Evolutionary conservation across 495 filamentous ascomycete genomes (phyloP).

Genomic region (Trichoderma parareesei): DNA sequence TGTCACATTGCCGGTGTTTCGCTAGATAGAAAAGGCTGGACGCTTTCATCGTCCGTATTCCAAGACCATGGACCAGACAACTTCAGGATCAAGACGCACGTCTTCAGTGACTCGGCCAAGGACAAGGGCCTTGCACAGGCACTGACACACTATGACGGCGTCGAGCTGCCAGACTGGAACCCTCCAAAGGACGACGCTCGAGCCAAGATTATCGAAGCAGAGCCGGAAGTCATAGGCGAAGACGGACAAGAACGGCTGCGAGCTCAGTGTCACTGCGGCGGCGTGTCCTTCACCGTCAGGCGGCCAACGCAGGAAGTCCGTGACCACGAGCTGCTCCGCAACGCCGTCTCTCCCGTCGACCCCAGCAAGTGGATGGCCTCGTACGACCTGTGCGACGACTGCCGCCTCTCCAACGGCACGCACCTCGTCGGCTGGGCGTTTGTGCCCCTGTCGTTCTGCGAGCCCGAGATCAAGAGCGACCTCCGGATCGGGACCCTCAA

Average conservation of each 20-base stretch:
- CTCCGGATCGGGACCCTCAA: constrained; percentile 45
- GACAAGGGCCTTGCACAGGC: constrained; percentile 33
- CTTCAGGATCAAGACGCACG: constrained; percentile 33
- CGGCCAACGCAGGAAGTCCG: constrained; percentile 21
- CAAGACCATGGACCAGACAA: constrained; percentile 21
- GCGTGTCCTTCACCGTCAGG: constrained; percentile 36
- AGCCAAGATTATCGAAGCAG: constrained; percentile 8
- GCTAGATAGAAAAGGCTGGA: constrained; percentile 32
- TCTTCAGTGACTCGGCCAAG: constrained; percentile 25
- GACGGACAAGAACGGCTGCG: constrained; percentile 23
- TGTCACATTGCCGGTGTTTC: constrained; percentile 46
- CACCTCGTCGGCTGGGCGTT: constrained; percentile 58
- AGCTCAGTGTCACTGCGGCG: constrained; percentile 35
- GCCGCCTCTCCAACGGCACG: constrained; percentile 49
- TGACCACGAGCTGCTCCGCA: constrained; percentile 9
- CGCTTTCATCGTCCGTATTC: constrained; percentile 25
- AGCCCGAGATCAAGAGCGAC: constrained; percentile 28
- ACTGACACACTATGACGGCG: constrained; percentile 32
- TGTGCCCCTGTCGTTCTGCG: constrained; percentile 44
- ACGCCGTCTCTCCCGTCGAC: constrained; percentile 16
- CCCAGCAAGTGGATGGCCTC: constrained; percentile 47
- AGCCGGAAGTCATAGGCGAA: constrained; percentile 14
- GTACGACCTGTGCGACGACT: constrained; percentile 51
- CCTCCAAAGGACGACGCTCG: constrained; percentile 14
- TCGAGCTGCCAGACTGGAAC: constrained; percentile 21